Evolutionary conservation across 2,329 filamentous ascomycete genomes (phyloP).

Genomic region (Pseudopyricularia javanii): DNA sequence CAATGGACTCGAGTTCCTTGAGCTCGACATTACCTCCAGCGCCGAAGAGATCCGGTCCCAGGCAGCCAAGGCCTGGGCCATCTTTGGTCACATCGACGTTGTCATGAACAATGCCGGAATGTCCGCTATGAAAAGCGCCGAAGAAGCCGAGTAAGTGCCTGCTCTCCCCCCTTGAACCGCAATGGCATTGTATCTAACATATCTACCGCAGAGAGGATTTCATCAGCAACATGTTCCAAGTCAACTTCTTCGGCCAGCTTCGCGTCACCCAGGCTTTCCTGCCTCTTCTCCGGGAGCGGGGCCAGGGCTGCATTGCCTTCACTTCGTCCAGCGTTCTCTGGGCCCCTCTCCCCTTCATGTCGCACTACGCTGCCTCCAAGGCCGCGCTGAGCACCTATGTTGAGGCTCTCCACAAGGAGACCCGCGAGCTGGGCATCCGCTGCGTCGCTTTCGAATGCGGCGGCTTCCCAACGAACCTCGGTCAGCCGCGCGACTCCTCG

Average conservation of each 20-base stretch:
- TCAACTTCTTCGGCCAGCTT: slow-evolving; percentile 10
- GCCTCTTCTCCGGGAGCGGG: slow-evolving; percentile 7
- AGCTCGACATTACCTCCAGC: slow-evolving; percentile 8
- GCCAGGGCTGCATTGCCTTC: slow-evolving; percentile 13
- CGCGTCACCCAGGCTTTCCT: slow-evolving; percentile 10
- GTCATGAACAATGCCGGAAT: slow-evolving; percentile 11
- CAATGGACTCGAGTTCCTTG: slow-evolving; percentile 2
- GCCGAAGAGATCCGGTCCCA: slow-evolving; percentile 4
- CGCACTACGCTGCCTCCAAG: slow-evolving; percentile 18
- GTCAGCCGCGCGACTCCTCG: slow-evolving; percentile 11
- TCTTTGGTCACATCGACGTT: slow-evolving; percentile 10
- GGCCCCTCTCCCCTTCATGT: slow-evolving; percentile 16
- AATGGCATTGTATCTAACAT: no score
- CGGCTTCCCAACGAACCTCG: slow-evolving; percentile 16
- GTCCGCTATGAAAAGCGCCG: slow-evolving; percentile 3
- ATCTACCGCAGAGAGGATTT: slow-evolving; percentile 3
- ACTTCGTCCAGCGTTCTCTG: slow-evolving; percentile 15
- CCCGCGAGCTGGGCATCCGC: slow-evolving; percentile 13
- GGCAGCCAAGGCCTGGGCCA: slow-evolving; percentile 5
- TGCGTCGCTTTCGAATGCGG: slow-evolving; percentile 19
- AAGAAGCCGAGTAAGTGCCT: no score
- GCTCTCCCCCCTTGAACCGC: no score
- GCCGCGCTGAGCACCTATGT: slow-evolving; percentile 14
- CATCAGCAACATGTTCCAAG: slow-evolving; percentile 6
- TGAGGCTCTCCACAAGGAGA: slow-evolving; percentile 17